Conservation (phyloP, 208 protist species). For the Acanthamoeba quina region DNA sequence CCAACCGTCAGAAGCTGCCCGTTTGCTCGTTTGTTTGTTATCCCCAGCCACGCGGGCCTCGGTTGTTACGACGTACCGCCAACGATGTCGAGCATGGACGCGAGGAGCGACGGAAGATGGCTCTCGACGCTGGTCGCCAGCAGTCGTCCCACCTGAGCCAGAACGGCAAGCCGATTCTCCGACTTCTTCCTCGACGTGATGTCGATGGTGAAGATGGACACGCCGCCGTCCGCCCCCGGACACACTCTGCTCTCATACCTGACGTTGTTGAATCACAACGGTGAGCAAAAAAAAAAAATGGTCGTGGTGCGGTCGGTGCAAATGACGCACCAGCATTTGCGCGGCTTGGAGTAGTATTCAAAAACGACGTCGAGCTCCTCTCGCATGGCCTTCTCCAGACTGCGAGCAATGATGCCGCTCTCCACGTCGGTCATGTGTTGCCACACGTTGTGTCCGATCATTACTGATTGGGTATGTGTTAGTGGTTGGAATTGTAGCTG, state of each 20-base stretch:
- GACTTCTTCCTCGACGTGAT: slow-evolving; percentile 16
- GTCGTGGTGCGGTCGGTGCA: too few species aligned
- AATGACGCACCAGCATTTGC: not conserved
- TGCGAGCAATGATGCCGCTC: not conserved
- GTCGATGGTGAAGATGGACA: slow-evolving; percentile 20
- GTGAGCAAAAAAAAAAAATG: not conserved
- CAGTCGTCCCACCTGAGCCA: not conserved
- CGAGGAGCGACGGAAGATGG: slow-evolving; percentile 3
- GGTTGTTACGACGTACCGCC: not conserved
- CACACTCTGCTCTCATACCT: slow-evolving; percentile 43
- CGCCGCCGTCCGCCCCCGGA: not conserved
- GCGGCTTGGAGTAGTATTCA: not conserved
- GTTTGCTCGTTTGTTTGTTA: not conserved
- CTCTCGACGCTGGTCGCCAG: slow-evolving; percentile 11
- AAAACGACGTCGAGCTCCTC: slow-evolving; percentile 28
- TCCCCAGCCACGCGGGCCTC: not conserved
- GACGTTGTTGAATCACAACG: not conserved
- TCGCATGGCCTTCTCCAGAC: slow-evolving; percentile 32
- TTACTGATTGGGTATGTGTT: not conserved
- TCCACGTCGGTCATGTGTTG: slow-evolving; percentile 46
- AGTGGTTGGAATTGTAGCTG: too few species aligned
- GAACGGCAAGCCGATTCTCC: not conserved
- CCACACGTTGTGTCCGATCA: slow-evolving; percentile 68
- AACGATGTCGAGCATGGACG: not conserved
- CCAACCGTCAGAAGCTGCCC: not conserved